These are phyloP conservation scores for Colletotrichum destructivum DNA, from an alignment of 2,329 filamentous ascomycete genomes.

Conservation along the genomic window DNA sequence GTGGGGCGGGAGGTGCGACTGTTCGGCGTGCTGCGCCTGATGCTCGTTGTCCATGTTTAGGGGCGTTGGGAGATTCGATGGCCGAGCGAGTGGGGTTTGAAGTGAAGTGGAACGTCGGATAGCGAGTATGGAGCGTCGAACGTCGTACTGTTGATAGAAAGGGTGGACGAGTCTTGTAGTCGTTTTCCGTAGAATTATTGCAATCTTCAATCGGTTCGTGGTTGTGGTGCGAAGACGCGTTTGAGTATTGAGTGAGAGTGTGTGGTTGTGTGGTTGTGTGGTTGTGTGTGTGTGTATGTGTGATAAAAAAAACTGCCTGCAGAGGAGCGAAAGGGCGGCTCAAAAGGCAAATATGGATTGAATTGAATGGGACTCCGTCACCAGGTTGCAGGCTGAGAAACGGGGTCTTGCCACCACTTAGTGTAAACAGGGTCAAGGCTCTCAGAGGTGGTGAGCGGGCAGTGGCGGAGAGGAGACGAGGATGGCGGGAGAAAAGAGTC, in stretches of 20 bases:
- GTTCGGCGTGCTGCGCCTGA: constrained; percentile 42
- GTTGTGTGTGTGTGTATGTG: neutral
- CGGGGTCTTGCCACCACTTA: constrained; percentile 41
- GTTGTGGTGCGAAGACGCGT: too few relatives aligned
- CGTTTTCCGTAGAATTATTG: too few relatives aligned
- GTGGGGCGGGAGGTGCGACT: constrained; percentile 47
- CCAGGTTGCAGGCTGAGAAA: constrained; percentile 39
- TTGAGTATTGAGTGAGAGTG: neutral
- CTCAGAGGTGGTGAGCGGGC: constrained; percentile 25
- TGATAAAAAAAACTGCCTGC: neutral
- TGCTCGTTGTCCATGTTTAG: constrained; percentile 45
- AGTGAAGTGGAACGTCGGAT: neutral
- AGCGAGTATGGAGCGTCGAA: neutral
- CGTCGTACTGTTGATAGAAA: neutral
- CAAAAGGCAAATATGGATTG: constrained; percentile 34
- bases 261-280: neutral
- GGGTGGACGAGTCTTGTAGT: neutral
- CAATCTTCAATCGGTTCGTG: too few relatives aligned
- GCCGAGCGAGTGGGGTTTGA: neutral
- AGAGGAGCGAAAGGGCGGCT: constrained; percentile 28
- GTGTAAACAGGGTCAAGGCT: constrained; percentile 38
- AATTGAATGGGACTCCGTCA: constrained; percentile 38
- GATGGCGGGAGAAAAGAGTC: constrained; percentile 31
- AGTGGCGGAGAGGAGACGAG: constrained; percentile 39
- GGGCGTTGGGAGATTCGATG: neutral